A percentile compares a stretch with the other conserved stretches of the same genome.
Evolutionary conservation across 1,284 basidiomycete genomes (phyloP).

Genomic region (Pholiota adiposa): DNA sequence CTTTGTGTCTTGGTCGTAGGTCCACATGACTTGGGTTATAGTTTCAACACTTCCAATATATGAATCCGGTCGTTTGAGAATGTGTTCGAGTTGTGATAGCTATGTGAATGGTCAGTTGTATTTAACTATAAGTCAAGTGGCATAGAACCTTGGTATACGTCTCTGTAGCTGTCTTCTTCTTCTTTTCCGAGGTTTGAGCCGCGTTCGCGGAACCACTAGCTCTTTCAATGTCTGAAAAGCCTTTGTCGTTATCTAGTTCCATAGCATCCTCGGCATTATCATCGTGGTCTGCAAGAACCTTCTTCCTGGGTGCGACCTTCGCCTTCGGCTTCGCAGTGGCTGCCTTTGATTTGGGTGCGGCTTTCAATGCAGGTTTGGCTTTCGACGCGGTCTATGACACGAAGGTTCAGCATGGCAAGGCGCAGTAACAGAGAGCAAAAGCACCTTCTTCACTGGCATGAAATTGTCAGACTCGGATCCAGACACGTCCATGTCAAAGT

Average conservation of each 20-base stretch:
- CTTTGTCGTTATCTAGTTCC: constrained; percentile 44
- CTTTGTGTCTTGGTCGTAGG: constrained; percentile 80
- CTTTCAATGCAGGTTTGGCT: constrained; percentile 26
- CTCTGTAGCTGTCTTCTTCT: constrained; percentile 90
- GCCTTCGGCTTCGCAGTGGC: constrained; percentile 33
- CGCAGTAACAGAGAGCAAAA: neutral
- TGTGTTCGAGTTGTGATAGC: constrained; percentile 97
- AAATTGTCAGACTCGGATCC: constrained; percentile 71
- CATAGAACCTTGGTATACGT: constrained; percentile 85
- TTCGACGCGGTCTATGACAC: constrained; percentile 13
- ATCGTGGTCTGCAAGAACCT: constrained; percentile 67
- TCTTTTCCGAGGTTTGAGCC: constrained; percentile 28
- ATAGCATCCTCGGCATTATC: constrained; percentile 52
- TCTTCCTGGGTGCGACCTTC: constrained; percentile 69
- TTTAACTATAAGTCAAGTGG: neutral
- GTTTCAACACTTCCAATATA: constrained; percentile 97
- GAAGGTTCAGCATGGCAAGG: neutral
- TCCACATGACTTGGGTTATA: constrained; percentile 89
- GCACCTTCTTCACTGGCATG: constrained; percentile 55
- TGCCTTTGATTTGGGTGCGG: constrained; percentile 36
- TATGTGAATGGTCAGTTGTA: constrained; percentile 37
- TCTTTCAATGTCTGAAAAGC: constrained; percentile 50
- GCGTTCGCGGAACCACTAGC: constrained; percentile 37
- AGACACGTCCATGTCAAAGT: constrained; percentile 64
- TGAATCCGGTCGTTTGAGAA: constrained; percentile 95